Evolutionary conservation across 495 filamentous ascomycete genomes (phyloP).

Genomic region (Daldinia childiae): DNA sequence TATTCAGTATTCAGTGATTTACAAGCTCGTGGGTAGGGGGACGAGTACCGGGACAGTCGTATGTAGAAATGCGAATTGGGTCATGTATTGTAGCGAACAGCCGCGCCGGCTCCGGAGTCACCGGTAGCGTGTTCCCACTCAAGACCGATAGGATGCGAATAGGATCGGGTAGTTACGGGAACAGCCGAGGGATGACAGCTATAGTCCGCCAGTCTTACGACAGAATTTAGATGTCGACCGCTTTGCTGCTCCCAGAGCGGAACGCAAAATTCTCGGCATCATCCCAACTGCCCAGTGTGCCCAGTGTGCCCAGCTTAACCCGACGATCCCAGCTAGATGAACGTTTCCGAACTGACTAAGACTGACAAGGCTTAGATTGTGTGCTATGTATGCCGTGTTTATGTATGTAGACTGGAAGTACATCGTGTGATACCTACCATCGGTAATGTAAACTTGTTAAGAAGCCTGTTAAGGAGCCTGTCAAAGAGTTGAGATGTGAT

Average conservation of each 20-base stretch:
- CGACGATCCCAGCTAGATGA: slow-evolving; percentile 36
- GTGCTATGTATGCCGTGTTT: slow-evolving; percentile 7
- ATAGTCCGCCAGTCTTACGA: slow-evolving; percentile 42
- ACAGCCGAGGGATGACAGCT: slow-evolving; percentile 23
- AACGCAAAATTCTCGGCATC: slow-evolving; percentile 21
- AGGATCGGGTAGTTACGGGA: slow-evolving; percentile 29
- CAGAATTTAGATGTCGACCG: slow-evolving; percentile 35
- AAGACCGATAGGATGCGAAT: slow-evolving; percentile 13
- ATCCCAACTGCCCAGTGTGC: slow-evolving; percentile 7
- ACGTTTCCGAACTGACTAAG: slow-evolving; percentile 34
- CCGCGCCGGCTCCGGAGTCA: slow-evolving; percentile 14
- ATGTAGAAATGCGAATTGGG: slow-evolving; percentile 2
- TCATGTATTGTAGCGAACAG: slow-evolving; percentile 14
- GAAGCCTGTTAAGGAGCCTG: neutral
- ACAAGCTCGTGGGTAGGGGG: neutral
- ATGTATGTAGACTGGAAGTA: slow-evolving; percentile 16
- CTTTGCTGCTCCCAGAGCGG: slow-evolving; percentile 25
- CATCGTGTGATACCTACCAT: neutral
- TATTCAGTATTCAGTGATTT: slow-evolving; percentile 2
- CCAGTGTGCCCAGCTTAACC: slow-evolving; percentile 13
- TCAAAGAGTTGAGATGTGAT: slow-evolving; percentile 6
- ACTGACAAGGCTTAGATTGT: slow-evolving; percentile 35
- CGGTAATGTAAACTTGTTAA: neutral
- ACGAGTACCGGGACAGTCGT: slow-evolving; percentile 11
- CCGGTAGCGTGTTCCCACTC: slow-evolving; percentile 29